Evolutionary conservation across 352 stramenopile genomes (phyloP), one percentile per base, ranked within the genome.

Genomic region (Globisporangium canariense): DNA sequence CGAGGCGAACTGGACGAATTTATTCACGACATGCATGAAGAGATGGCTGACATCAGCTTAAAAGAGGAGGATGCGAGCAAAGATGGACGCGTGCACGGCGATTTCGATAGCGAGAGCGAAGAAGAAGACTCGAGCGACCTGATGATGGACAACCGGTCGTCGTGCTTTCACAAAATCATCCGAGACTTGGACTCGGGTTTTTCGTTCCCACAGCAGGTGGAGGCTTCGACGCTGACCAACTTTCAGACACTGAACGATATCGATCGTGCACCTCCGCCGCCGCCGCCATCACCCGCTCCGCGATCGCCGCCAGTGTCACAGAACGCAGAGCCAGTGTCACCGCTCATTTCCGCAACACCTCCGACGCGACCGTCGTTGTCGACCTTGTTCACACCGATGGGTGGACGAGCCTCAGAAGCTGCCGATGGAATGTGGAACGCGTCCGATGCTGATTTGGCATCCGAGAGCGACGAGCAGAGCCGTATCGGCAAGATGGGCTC

Each of bases 121-220:
- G 67, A 66, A 2, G 58, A 25, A 28, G 66, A 78, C 18, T 62
- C 55, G 22, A 58, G 51, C n/a, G 55, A 56, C 22, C 14, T 49
- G 11, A 18, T 38, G 25, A 28, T 60, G 41, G 36, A 62, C 16
- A 28, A 67, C 6, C 64, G 73, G 25, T 73, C 68, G 34, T 69
- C 66, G 0, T 74, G 70, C 53, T 78, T 67, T 41, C 73, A 87
- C 58, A 78, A 77, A 62, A 67, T 89, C 30, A 76, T 89, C 30
- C 77, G 79, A 16, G 79, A 89, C 46, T 62, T 89, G 18, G 78
- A 89, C 65, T 57, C 70, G 10, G 79, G 79, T 0, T 78, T 87
- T 30, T 85, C 79, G 18, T 89, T 83, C 41, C 79, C 79, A 9
- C 74, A 86, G 51, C 62, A 62, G 4, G 53, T 86, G 10, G 70